A percentile compares a stretch with the other conserved stretches of the same genome.
Evolutionary conservation across 2,329 filamentous ascomycete species (phyloP).

Genomic region (Epichloe uncinata): DNA sequence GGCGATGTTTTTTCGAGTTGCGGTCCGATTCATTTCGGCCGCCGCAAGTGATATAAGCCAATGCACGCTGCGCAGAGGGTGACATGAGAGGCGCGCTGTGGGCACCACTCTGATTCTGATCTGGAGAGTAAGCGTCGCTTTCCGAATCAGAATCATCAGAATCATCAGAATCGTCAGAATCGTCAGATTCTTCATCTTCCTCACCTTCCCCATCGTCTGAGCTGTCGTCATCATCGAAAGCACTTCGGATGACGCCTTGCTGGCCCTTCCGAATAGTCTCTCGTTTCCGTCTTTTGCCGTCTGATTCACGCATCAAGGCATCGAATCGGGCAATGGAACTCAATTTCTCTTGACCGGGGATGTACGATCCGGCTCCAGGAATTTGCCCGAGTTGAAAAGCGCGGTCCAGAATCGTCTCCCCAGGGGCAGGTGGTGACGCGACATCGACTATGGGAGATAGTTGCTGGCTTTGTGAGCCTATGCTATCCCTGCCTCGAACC

Average conservation of each 20-base stretch:
- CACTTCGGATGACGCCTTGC: constrained; percentile 29
- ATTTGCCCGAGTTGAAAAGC: constrained; percentile 52
- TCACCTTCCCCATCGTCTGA: constrained; percentile 23
- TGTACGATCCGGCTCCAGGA: constrained; percentile 41
- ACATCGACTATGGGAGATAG: constrained; percentile 24
- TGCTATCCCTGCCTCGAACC: constrained; percentile 38
- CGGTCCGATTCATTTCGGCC: constrained; percentile 25
- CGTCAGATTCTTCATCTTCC: constrained; percentile 19
- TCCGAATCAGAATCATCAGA: constrained; percentile 27
- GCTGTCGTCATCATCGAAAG: constrained; percentile 37
- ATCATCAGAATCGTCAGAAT: constrained; percentile 22
- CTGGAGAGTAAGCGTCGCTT: constrained; percentile 25
- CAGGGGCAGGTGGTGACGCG: constrained; percentile 37
- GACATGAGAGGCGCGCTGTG: constrained; percentile 24
- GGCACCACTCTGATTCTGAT: constrained; percentile 14
- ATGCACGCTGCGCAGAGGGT: constrained; percentile 32
- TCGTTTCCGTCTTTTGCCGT: constrained; percentile 33
- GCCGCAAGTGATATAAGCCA: constrained; percentile 33
- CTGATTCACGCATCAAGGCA: constrained; percentile 48
- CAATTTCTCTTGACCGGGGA: constrained; percentile 47
- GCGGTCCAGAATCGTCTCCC: constrained; percentile 54
- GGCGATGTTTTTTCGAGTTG: constrained; percentile 18
- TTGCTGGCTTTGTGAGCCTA: constrained; percentile 35
- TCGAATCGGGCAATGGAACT: constrained; percentile 54
- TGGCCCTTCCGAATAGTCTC: constrained; percentile 21